Percentiles rank a stretch among this genome's conserved stretches.
phyloP scores from a whole-genome alignment of 768 basidiomycete species.

The Termitomyces sp. region DNA sequence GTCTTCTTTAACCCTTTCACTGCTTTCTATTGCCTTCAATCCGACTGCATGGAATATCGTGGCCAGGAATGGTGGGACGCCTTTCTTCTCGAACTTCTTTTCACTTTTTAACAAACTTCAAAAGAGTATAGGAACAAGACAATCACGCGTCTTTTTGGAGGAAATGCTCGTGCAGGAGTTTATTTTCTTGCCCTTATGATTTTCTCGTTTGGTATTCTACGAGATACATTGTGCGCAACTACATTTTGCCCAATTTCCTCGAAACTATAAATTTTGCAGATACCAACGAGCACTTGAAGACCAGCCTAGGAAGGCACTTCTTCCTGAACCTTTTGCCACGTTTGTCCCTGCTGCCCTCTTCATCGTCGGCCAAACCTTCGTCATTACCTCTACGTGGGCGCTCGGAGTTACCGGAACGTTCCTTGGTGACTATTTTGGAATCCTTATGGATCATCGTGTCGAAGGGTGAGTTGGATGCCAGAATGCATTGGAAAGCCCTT shows the following conservation, averaged over 20 bases:
- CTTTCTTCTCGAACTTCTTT: neutral
- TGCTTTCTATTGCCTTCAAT: conserved; percentile 81
- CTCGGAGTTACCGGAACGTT: conserved; percentile 94
- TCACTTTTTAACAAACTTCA: neutral
- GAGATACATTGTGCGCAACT: conserved; percentile 73
- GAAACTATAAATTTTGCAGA: conserved; percentile 28
- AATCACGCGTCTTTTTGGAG: conserved; percentile 77
- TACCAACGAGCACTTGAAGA: conserved; percentile 70
- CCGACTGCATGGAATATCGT: conserved; percentile 95
- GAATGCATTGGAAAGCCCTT: neutral
- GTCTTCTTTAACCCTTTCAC: conserved; percentile 54
- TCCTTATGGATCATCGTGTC: conserved; percentile 84
- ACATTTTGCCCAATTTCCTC: neutral
- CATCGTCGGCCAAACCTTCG: conserved; percentile 73
- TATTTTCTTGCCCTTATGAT: conserved; percentile 85
- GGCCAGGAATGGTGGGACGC: conserved; percentile 75
- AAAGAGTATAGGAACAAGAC: conserved; percentile 75
- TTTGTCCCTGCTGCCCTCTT: conserved; percentile 59
- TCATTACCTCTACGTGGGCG: conserved; percentile 83
- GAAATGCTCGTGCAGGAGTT: conserved; percentile 68
- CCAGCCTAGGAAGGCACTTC: conserved; percentile 64
- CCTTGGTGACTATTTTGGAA: conserved; percentile 81
- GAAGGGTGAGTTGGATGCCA: conserved; percentile 44
- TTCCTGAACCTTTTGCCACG: conserved; percentile 61
- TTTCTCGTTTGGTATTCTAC: conserved; percentile 77